Evolutionary conservation across 2,329 filamentous ascomycete species (phyloP).

Genomic region (Corinectria fuckeliana): DNA sequence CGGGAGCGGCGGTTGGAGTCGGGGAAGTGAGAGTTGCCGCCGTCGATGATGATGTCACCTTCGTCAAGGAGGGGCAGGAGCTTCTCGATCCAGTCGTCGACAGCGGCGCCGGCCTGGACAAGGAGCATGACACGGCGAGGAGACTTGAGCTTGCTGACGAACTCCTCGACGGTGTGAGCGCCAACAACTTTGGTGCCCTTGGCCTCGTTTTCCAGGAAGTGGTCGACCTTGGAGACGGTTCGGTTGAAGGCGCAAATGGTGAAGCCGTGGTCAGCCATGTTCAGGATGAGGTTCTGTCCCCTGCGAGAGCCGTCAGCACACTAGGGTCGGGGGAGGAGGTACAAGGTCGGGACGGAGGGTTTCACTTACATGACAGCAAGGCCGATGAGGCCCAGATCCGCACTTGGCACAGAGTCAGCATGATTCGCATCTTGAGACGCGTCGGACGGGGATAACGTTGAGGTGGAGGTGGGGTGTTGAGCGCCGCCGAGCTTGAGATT

Average conservation of each 20-base stretch:
- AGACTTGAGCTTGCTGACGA: slow-evolving; percentile 94
- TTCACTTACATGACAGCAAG: slow-evolving; percentile 81
- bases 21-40: slow-evolving; percentile 97
- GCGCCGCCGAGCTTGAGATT: slow-evolving; percentile 74
- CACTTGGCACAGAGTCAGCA: slow-evolving; percentile 69
- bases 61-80: slow-evolving; percentile 82
- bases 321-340: slow-evolving; percentile 23
- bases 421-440: slow-evolving; percentile 45
- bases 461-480: slow-evolving; percentile 48
- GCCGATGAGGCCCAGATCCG: slow-evolving; percentile 92
- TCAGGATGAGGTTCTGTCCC: slow-evolving; percentile 88
- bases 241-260: slow-evolving; percentile 99
- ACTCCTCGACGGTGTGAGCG: slow-evolving; percentile 92
- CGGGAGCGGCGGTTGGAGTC: slow-evolving; percentile 97
- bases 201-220: slow-evolving; percentile 88
- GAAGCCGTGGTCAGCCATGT: slow-evolving; percentile 91
- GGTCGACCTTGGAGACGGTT: slow-evolving; percentile 97
- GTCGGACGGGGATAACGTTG: slow-evolving; percentile 36
- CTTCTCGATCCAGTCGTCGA: slow-evolving; percentile 98
- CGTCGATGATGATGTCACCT: slow-evolving; percentile 99
- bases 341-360: slow-evolving; percentile 2
- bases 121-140: slow-evolving; percentile 98
- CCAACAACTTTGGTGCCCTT: slow-evolving; percentile 96
- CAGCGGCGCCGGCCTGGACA: slow-evolving; percentile 96
- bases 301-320: slow-evolving; percentile 43